Evolutionary conservation across 2,329 filamentous ascomycete genomes (phyloP).

Genomic region (Penicillium italicum): DNA sequence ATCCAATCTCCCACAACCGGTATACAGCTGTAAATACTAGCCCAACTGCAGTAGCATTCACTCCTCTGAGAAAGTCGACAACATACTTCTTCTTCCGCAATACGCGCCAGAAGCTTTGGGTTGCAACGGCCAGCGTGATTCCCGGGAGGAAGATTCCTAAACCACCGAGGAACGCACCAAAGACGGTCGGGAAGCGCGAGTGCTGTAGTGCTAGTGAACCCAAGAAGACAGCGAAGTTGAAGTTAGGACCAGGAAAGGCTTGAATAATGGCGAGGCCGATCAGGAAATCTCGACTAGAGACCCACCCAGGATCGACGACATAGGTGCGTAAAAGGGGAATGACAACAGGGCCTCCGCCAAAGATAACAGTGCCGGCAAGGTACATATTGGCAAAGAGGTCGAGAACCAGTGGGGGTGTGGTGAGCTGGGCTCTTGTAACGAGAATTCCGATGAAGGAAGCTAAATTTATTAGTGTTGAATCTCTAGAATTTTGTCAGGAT

Average conservation of each 20-base stretch:
- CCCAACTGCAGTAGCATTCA: conserved; percentile 60
- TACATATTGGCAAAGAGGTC: conserved; percentile 69
- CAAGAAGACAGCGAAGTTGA: conserved; percentile 55
- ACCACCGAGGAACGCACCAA: conserved; percentile 52
- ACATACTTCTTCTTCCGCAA: conserved; percentile 49
- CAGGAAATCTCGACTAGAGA: conserved; percentile 66
- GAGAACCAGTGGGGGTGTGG: conserved; percentile 48
- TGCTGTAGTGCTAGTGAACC: conserved; percentile 49
- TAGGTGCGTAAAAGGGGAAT: conserved; percentile 60
- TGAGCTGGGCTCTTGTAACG: conserved; percentile 43
- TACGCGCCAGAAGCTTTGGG: conserved; percentile 53
- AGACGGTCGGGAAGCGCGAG: conserved; percentile 29
- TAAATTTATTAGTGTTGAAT: not conserved
- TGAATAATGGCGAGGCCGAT: conserved; percentile 70
- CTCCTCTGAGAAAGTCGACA: conserved; percentile 50
- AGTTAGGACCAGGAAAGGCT: conserved; percentile 60
- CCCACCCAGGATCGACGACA: conserved; percentile 66
- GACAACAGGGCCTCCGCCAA: conserved; percentile 63
- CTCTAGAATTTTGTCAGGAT: not conserved
- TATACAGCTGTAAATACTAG: conserved; percentile 64
- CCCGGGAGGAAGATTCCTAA: conserved; percentile 44
- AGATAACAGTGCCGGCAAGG: conserved; percentile 67
- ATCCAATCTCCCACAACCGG: conserved; percentile 60
- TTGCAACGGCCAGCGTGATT: conserved; percentile 31
- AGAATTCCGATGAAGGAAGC: conserved; percentile 56